Evolutionary conservation across 139 green algal genomes (phyloP).

Genomic region (Ettlia oleoabundans): DNA sequence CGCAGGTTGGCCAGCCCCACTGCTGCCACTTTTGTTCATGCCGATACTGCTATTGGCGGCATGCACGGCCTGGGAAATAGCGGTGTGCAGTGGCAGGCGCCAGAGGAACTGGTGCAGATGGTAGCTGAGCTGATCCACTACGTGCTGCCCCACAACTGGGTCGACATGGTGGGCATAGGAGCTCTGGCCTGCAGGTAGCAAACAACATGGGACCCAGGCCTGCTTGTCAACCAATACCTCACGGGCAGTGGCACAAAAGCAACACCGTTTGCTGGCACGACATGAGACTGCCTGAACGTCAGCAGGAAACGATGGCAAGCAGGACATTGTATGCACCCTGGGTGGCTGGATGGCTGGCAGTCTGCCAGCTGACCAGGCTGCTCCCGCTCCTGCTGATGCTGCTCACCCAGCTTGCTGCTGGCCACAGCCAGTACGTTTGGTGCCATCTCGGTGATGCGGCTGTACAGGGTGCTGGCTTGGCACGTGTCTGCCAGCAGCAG

Average conservation of each 20-base stretch:
- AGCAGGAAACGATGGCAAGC: no score
- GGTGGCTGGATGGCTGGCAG: background rate
- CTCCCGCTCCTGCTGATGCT: background rate
- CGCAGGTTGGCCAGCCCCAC: background rate
- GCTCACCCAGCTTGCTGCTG: slow-evolving; percentile 60
- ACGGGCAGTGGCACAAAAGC: no score
- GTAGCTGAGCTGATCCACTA: slow-evolving; percentile 43
- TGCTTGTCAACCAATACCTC: no score
- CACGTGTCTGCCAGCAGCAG: slow-evolving; percentile 96
- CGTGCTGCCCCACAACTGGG: slow-evolving; percentile 20
- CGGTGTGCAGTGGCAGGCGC: background rate
- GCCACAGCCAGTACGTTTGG: slow-evolving; percentile 65
- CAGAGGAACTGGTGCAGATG: slow-evolving; percentile 24
- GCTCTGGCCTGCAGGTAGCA: slow-evolving; percentile 48
- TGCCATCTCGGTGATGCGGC: slow-evolving; percentile 53
- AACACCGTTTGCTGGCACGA: no score
- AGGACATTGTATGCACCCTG: background rate
- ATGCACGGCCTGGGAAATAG: background rate
- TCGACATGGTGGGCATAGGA: slow-evolving; percentile 46
- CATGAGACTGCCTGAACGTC: no score
- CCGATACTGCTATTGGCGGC: background rate
- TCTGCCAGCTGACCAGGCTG: background rate
- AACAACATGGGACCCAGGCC: no score
- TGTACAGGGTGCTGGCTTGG: slow-evolving; percentile 74
- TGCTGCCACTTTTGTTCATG: background rate